Percentiles rank a stretch among this genome's conserved stretches.
Conservation (phyloP, 2,329 filamentous ascomycete genomes). For the Chrysoporthe austroafricana region DNA sequence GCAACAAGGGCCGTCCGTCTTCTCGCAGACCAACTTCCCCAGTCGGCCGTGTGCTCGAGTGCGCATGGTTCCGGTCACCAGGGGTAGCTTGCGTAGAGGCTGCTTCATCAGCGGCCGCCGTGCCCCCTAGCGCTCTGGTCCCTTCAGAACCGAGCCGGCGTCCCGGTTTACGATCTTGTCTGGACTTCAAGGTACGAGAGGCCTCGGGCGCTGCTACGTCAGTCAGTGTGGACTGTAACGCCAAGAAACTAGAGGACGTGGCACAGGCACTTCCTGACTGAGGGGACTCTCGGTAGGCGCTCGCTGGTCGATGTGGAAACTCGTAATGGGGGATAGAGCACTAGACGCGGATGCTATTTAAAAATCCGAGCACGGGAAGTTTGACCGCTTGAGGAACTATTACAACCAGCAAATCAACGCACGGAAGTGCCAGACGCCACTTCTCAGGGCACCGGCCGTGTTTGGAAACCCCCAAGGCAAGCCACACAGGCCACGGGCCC, state of each 20-base stretch:
- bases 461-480: constrained; percentile 15
- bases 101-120: constrained; percentile 7
- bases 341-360: not conserved
- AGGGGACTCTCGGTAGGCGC: constrained; percentile 6
- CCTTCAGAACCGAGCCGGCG: not conserved
- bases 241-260: constrained; percentile 25
- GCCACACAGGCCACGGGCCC: constrained; percentile 13
- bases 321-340: constrained; percentile 17
- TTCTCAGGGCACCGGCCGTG: not conserved
- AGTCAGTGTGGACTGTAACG: constrained; percentile 16
- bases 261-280: constrained; percentile 19
- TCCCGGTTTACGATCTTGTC: too few relatives aligned
- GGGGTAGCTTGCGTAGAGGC: constrained; percentile 7
- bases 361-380: not conserved
- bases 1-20: not conserved
- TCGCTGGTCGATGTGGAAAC: constrained; percentile 17
- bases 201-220: constrained; percentile 13
- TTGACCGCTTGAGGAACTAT: constrained; percentile 11
- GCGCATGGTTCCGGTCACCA: not conserved
- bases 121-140: not conserved
- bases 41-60: not conserved
- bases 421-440: constrained; percentile 18
- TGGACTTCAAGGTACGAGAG: not conserved
- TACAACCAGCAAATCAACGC: constrained; percentile 3
- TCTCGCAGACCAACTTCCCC: not conserved